phyloP scores from a whole-genome alignment of 306 rosid genomes.

The Trifolium pratense region DNA sequence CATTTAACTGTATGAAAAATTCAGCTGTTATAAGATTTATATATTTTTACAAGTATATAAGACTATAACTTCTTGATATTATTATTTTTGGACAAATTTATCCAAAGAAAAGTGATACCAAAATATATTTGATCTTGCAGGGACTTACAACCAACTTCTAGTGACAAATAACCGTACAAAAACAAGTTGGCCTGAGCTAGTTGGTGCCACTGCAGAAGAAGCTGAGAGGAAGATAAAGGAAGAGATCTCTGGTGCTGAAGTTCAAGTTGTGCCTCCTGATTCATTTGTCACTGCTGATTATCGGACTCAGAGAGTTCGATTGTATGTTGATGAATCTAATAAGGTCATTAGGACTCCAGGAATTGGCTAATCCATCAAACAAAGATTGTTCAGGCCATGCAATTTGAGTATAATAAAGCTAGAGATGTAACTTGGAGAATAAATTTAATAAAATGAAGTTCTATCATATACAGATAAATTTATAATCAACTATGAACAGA shows the following conservation, averaged over 20 bases:
- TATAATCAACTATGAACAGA: too few relatives aligned
- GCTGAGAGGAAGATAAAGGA: conserved; percentile 52
- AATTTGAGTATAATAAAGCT: neutral
- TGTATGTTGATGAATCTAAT: conserved; percentile 49
- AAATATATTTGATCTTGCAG: conserved; percentile 26
- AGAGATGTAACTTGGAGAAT: conserved; percentile 16
- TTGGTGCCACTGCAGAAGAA: conserved; percentile 50
- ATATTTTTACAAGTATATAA: too few relatives aligned
- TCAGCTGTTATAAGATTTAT: too few relatives aligned
- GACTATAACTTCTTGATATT: too few relatives aligned
- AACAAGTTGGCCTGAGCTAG: conserved; percentile 52
- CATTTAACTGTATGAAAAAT: too few relatives aligned
- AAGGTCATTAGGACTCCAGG: conserved; percentile 37
- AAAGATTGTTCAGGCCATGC: neutral
- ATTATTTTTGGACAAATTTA: neutral
- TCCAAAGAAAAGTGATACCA: neutral
- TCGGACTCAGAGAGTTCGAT: conserved; percentile 40
- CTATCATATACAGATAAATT: too few relatives aligned
- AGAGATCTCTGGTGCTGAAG: conserved; percentile 35
- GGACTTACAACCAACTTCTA: conserved; percentile 21
- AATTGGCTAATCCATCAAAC: conserved; percentile 36
- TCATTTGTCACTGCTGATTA: conserved; percentile 45
- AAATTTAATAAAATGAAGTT: neutral
- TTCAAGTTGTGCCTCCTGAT: conserved; percentile 45
- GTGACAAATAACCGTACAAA: conserved; percentile 31